These are phyloP conservation scores for Rostrohypoxylon terebratum DNA, from an alignment of 495 filamentous ascomycete genomes.

Conservation along the genomic window DNA sequence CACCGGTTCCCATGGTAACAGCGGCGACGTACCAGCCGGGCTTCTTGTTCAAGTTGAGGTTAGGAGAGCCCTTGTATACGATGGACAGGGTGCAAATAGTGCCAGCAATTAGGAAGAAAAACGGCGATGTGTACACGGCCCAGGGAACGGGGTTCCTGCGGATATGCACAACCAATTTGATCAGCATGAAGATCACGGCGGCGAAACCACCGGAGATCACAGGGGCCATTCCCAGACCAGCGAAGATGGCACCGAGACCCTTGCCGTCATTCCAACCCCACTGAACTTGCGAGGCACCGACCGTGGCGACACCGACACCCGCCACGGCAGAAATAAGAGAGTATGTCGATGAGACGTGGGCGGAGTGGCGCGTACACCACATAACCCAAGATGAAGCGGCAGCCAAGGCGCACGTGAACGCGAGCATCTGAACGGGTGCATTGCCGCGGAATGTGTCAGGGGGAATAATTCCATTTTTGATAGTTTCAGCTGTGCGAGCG, in stretches of 20 bases:
- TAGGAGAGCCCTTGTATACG: conserved; percentile 73
- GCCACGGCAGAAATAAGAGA: conserved; percentile 72
- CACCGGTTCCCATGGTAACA: conserved; percentile 66
- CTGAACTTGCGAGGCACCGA: conserved; percentile 65
- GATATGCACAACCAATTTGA: conserved; percentile 69
- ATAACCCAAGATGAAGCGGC: conserved; percentile 63
- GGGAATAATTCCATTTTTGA: conserved; percentile 70
- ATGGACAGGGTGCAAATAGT: conserved; percentile 71
- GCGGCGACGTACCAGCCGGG: conserved; percentile 66
- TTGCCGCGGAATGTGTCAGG: conserved; percentile 60
- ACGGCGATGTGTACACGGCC: conserved; percentile 68
- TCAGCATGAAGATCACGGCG: conserved; percentile 69
- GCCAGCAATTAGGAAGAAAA: conserved; percentile 69
- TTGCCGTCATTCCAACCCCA: conserved; percentile 73
- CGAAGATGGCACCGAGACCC: conserved; percentile 71
- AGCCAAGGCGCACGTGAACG: conserved; percentile 67
- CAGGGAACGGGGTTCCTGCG: conserved; percentile 67
- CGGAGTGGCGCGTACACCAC: conserved; percentile 71
- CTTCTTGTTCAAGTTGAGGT: conserved; percentile 66
- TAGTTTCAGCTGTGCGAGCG: conserved; percentile 69
- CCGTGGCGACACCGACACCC: conserved; percentile 71
- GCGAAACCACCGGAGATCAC: conserved; percentile 67
- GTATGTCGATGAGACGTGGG: conserved; percentile 74
- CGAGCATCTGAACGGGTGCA: conserved; percentile 70
- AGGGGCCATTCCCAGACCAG: conserved; percentile 70